A percentile compares a stretch with the other conserved stretches of the same genome.
These are phyloP conservation scores for Leishmania martiniquensis DNA, from an alignment of 208 protist genomes.

Conservation along the genomic window DNA sequence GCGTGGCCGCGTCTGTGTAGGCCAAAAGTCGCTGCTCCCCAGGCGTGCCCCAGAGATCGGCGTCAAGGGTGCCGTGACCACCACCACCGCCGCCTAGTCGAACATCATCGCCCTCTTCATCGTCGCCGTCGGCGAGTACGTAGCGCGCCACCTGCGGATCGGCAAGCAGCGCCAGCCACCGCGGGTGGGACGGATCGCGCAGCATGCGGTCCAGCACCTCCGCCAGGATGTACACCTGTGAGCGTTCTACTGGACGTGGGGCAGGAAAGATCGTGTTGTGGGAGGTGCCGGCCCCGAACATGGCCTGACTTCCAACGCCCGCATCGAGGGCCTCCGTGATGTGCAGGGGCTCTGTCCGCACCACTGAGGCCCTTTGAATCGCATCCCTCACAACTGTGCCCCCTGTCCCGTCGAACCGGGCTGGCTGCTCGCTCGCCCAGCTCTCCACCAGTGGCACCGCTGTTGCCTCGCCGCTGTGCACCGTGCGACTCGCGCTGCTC, in stretches of 20 bases:
- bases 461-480: not conserved
- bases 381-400: not conserved
- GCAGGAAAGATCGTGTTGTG: constrained; percentile 67
- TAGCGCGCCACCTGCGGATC: constrained; percentile 61
- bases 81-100: not conserved
- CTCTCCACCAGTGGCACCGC: not conserved
- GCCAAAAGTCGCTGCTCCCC: constrained; percentile 45
- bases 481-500: not conserved
- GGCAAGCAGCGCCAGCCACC: constrained; percentile 52
- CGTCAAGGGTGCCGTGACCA: constrained; percentile 30
- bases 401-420: not conserved
- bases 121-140: constrained; percentile 41
- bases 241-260: constrained; percentile 54
- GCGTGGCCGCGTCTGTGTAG: constrained; percentile 64
- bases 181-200: constrained; percentile 40
- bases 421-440: not conserved
- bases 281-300: not conserved
- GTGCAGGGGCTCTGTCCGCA: not conserved
- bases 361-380: not conserved
- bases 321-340: not conserved
- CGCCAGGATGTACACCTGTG: constrained; percentile 87
- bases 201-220: constrained; percentile 86
- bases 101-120: not conserved
- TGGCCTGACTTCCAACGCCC: not conserved
- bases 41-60: constrained; percentile 38